Evolutionary conservation across 2,329 filamentous ascomycete genomes (phyloP).

Genomic region (Aspergillus sp.): DNA sequence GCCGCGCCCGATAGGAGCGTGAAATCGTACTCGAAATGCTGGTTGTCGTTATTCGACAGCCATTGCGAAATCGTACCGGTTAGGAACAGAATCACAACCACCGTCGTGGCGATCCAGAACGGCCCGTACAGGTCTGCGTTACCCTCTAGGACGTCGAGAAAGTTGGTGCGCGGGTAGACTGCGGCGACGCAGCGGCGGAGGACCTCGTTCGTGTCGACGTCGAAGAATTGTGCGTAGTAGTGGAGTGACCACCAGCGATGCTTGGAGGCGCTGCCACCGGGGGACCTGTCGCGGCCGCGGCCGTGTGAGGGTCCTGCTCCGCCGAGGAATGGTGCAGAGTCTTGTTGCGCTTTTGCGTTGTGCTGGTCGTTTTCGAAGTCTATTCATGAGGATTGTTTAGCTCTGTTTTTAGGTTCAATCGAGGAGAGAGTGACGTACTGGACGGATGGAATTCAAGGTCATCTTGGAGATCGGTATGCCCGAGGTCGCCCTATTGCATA

Average conservation of each 20-base stretch:
- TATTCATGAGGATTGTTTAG: conserved; percentile 16
- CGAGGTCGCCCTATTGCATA: conserved; percentile 72
- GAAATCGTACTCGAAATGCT: conserved; percentile 87
- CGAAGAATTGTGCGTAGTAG: conserved; percentile 98
- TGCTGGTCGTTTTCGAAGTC: conserved; percentile 61
- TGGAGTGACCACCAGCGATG: conserved; percentile 85
- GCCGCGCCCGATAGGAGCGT: conserved; percentile 80
- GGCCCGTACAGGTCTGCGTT: conserved; percentile 96
- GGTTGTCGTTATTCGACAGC: conserved; percentile 58
- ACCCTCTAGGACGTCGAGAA: conserved; percentile 92
- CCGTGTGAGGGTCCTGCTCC: conserved; percentile 27
- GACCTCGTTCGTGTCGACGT: conserved; percentile 90
- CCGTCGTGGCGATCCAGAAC: conserved; percentile 97
- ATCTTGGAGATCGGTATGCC: conserved; percentile 95
- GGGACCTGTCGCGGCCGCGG: conserved; percentile 35
- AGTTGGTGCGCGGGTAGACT: conserved; percentile 87
- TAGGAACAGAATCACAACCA: conserved; percentile 89
- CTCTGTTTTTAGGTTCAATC: neutral
- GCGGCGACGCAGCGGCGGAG: conserved; percentile 78
- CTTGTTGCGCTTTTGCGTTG: conserved; percentile 44
- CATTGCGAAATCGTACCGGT: conserved; percentile 94
- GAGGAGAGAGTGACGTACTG: conserved; percentile 41
- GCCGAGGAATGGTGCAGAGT: conserved; percentile 45
- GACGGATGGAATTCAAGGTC: conserved; percentile 98
- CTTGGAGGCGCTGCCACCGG: conserved; percentile 54